These are phyloP conservation scores for Penicillium dipodomyicola DNA, from an alignment of 495 filamentous ascomycete genomes.

Conservation along the genomic window DNA sequence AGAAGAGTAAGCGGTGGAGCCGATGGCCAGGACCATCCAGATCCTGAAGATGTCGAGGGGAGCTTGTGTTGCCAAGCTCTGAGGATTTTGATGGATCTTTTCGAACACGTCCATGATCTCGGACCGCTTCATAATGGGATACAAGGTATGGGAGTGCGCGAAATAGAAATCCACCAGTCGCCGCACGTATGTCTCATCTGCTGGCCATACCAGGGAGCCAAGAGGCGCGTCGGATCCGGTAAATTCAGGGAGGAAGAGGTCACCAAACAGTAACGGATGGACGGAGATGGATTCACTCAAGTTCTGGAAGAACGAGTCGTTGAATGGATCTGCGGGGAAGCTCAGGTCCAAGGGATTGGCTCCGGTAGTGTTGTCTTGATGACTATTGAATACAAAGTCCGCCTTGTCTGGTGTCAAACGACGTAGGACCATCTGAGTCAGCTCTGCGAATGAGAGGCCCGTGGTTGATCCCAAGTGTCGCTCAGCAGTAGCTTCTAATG, in stretches of 20 bases:
- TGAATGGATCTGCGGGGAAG: conserved; percentile 13
- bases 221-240: conserved; percentile 15
- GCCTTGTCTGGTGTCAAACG: conserved; percentile 48
- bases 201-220: conserved; percentile 17
- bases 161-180: conserved; percentile 40
- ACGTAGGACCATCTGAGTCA: conserved; percentile 41
- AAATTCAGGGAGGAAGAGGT: conserved; percentile 5
- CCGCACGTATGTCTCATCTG: conserved; percentile 28
- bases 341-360: background rate
- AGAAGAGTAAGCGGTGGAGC: conserved; percentile 38
- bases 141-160: conserved; percentile 42
- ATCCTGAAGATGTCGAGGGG: conserved; percentile 35
- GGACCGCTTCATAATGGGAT: conserved; percentile 33
- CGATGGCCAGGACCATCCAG: conserved; percentile 44
- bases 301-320: conserved; percentile 17
- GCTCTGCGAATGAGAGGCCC: conserved; percentile 36
- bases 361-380: conserved; percentile 8
- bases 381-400: conserved; percentile 35
- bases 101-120: conserved; percentile 32
- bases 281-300: conserved; percentile 20
- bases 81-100: conserved; percentile 29
- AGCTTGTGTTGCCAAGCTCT: conserved; percentile 26
- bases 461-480: conserved; percentile 41
- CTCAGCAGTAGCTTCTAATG: conserved; percentile 40
- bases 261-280: conserved; percentile 21